Evolutionary conservation across 2,329 filamentous ascomycete species (phyloP).

Genomic region (Xenosphaeropsis pyriputrescens): DNA sequence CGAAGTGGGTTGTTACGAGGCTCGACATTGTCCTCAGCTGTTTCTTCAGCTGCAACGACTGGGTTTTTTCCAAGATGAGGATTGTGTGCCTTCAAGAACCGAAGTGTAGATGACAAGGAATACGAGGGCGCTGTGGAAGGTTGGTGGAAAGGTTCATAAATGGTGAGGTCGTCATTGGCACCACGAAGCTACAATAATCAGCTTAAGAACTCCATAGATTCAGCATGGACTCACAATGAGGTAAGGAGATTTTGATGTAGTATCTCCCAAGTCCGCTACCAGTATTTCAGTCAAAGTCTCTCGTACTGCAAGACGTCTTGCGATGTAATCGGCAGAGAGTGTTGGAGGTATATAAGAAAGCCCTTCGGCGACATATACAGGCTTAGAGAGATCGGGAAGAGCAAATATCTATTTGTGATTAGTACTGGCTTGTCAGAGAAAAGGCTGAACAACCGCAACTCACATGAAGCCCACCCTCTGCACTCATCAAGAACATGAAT

Average conservation of each 20-base stretch:
- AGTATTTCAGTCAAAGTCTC: constrained; percentile 68
- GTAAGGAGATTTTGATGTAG: constrained; percentile 55
- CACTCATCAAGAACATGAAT: constrained; percentile 64
- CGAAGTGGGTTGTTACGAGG: constrained; percentile 26
- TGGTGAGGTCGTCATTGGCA: constrained; percentile 63
- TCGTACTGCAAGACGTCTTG: constrained; percentile 54
- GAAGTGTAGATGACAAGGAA: constrained; percentile 30
- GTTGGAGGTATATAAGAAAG: constrained; percentile 65
- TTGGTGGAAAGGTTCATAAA: constrained; percentile 68
- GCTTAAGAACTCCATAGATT: neutral
- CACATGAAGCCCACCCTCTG: constrained; percentile 62
- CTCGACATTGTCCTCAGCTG: constrained; percentile 30
- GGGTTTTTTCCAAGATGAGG: constrained; percentile 45
- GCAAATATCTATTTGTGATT: constrained; percentile 49
- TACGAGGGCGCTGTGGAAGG: constrained; percentile 11
- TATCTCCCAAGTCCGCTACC: constrained; percentile 73
- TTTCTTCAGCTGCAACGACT: constrained; percentile 30
- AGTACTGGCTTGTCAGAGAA: neutral
- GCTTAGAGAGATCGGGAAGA: constrained; percentile 55
- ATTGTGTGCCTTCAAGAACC: constrained; percentile 66
- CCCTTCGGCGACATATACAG: constrained; percentile 62
- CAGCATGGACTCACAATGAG: constrained; percentile 49
- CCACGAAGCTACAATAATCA: constrained; percentile 48
- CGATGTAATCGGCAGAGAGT: constrained; percentile 55
- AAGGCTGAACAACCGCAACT: constrained; percentile 18